A percentile compares a stretch with the other conserved stretches of the same genome.
Conservation (phyloP, 768 basidiomycete genomes). For the Boletellus ananas region DNA sequence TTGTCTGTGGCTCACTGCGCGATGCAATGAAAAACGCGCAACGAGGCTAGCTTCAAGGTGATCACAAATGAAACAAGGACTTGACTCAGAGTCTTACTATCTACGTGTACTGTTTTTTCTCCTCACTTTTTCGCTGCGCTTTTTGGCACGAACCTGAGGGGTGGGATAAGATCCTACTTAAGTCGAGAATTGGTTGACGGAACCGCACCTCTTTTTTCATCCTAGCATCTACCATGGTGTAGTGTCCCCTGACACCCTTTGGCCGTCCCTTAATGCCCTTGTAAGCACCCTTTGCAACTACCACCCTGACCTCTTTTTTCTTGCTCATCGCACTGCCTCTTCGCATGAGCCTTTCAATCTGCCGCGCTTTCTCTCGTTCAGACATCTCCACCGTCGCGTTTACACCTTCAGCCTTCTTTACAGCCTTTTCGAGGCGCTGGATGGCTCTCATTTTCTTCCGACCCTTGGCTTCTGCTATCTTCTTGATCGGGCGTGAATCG, state of each 20-base stretch:
- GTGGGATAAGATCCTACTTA: not conserved
- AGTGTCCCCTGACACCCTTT: constrained; percentile 93
- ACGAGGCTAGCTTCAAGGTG: not conserved
- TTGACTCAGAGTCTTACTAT: constrained; percentile 11
- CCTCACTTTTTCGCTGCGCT: constrained; percentile 70
- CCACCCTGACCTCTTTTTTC: constrained; percentile 75
- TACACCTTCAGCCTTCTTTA: constrained; percentile 95
- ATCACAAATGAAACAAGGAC: not conserved
- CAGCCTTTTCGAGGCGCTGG: constrained; percentile 82
- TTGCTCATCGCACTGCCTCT: constrained; percentile 71
- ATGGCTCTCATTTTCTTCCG: constrained; percentile 91
- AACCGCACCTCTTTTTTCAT: constrained; percentile 83
- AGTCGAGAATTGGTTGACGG: not conserved
- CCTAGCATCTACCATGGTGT: constrained; percentile 89
- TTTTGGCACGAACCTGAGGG: constrained; percentile 73
- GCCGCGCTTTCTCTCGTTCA: constrained; percentile 92
- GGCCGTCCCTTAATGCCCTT: constrained; percentile 90
- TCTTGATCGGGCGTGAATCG: constrained; percentile 97
- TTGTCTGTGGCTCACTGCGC: not conserved
- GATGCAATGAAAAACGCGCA: no score
- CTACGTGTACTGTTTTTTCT: constrained; percentile 47
- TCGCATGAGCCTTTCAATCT: constrained; percentile 88
- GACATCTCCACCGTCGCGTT: constrained; percentile 84
- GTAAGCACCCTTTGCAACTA: constrained; percentile 89
- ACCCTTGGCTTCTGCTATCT: constrained; percentile 97